These are phyloP conservation scores for Solanum bulbocastanum DNA, from an alignment of 257 asterid species.

Conservation along the genomic window DNA sequence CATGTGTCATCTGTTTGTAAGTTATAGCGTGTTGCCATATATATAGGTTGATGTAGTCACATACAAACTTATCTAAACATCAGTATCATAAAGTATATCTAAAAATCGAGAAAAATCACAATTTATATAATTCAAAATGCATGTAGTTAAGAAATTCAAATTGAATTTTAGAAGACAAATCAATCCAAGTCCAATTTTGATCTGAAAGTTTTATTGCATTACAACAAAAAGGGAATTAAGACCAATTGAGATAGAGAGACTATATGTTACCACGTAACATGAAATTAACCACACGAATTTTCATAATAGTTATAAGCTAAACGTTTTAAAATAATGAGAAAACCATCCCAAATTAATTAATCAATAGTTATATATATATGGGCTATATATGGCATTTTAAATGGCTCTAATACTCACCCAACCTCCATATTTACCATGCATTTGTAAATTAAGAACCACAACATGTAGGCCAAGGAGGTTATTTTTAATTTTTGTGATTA, in stretches of 20 bases:
- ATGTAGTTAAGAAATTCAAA: neutral
- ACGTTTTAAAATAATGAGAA: neutral
- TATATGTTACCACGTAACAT: neutral
- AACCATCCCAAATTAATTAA: neutral
- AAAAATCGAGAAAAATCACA: accelerated
- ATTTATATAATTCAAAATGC: neutral
- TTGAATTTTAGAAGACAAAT: no score
- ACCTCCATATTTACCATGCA: neutral
- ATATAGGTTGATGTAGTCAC: neutral
- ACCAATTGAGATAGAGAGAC: neutral
- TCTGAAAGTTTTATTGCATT: no score
- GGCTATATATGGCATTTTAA: neutral
- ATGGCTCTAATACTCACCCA: no score
- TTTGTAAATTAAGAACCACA: neutral
- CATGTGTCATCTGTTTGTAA: no score
- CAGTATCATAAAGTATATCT: neutral
- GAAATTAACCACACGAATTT: neutral
- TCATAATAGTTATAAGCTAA: neutral
- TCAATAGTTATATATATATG: neutral
- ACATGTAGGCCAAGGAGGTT: neutral
- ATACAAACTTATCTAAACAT: neutral
- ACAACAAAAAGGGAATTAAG: neutral
- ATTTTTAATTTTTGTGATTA: neutral
- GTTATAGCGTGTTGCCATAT: neutral
- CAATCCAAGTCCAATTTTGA: no score